A percentile compares a stretch with the other conserved stretches of the same genome.
phyloP scores from a whole-genome alignment of 345 rosid species.

The Eucalyptus caleyi region DNA sequence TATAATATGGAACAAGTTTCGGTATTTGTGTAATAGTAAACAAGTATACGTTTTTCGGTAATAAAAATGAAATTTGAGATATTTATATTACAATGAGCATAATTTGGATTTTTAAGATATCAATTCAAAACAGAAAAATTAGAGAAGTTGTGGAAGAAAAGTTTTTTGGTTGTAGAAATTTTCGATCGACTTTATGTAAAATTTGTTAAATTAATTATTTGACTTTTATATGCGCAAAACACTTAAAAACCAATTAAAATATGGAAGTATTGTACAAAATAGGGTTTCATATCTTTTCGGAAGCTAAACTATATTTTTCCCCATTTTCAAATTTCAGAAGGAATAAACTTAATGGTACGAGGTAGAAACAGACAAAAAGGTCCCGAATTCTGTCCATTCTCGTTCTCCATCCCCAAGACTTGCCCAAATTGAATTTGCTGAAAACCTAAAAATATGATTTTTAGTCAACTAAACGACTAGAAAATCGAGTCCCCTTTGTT shows the following conservation, averaged over 20 bases:
- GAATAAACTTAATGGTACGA: not conserved
- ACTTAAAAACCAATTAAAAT: not conserved
- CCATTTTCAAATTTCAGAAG: not conserved
- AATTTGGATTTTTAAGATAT: too few species aligned
- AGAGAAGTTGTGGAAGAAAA: not conserved
- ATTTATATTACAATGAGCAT: too few species aligned
- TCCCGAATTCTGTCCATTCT: not conserved
- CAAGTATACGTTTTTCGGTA: fast-evolving
- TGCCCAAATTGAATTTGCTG: not conserved
- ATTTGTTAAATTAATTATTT: not conserved
- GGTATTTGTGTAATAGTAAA: fast-evolving
- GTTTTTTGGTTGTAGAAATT: not conserved
- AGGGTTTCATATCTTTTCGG: not conserved
- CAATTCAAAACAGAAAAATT: not conserved
- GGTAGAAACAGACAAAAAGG: not conserved
- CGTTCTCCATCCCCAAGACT: not conserved
- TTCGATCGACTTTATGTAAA: not conserved
- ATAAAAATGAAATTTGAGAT: too few species aligned
- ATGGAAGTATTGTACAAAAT: not conserved
- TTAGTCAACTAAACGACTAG: not conserved
- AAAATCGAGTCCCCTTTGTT: not conserved
- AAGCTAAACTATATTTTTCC: not conserved
- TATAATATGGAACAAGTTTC: too few species aligned
- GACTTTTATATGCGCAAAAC: not conserved
- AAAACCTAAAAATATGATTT: not conserved